Evolutionary conservation across 2,329 filamentous ascomycete species (phyloP), one percentile per base, ranked within the genome.

Genomic region (Didymella pomorum): DNA sequence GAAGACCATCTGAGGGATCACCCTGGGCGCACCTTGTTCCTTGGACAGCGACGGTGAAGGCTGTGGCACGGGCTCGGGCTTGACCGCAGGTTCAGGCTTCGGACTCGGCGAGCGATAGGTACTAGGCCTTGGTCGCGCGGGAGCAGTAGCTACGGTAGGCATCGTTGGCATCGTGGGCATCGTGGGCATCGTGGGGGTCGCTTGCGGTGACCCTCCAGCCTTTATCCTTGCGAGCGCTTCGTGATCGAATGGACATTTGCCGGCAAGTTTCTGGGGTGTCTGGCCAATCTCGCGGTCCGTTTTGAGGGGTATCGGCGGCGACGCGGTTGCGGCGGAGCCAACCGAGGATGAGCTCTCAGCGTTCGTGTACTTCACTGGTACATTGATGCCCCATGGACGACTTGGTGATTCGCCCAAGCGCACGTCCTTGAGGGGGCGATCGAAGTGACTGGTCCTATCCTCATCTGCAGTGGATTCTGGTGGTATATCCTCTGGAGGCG

Each of bases 401-500:
- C 91, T 96, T 5, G 94, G 94, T 14, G 92, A 96, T 77, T 98
- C 94, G 42, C 94, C 94, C 21, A 98, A 88, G n/a, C 94, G 85
- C 10, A 98, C 86, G 68, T 97, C 94, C 72, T 94, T 92, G 51
- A 98, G 77, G 0, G 91, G 88, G 43, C 93, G 86, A 65, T 96
- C 92, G 73, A 97, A 97, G 70, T 89, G 90, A 56, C 88, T 84
- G 63, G 87, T 83, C 56, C 92, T 85, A 43, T 88, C 84, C 26
- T 87, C 85, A 2, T 86, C 84, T n/a, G 65, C 37, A 16, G 48
- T 58, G n/a, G 78, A 43, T 77, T 79, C 53, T 77, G 66, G 63
- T 21, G 66, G 79, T 35, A 66, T 63, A 26, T 78, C 72, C 16
- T 79, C 70, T 29, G 66, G 77, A 28, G 75, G 78, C 21, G 75